Percentiles rank a stretch among this genome's conserved stretches.
phyloP scores from a whole-genome alignment of 306 rosid species.

The Prunus davidiana region DNA sequence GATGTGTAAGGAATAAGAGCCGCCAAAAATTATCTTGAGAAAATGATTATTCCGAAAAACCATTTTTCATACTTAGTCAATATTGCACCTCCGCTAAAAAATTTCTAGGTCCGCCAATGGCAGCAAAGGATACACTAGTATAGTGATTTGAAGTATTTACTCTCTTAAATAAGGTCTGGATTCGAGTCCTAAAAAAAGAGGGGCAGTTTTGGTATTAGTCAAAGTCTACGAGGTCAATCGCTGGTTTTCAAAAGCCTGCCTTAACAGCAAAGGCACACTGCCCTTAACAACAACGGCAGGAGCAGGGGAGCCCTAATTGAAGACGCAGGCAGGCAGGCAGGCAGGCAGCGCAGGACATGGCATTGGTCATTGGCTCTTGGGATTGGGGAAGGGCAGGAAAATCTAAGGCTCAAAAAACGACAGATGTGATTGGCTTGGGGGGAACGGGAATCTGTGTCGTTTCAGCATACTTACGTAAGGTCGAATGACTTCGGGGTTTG shows the following conservation, averaged over 20 bases:
- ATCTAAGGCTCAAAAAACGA: background rate
- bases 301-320: background rate
- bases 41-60: too few relatives aligned
- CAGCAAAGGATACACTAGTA: too few relatives aligned
- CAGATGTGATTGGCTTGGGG: background rate
- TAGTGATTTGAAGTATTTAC: too few relatives aligned
- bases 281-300: background rate
- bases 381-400: background rate
- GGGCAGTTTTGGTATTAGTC: background rate
- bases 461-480: background rate
- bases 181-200: background rate
- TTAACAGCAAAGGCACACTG: background rate
- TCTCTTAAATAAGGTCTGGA: rapidly evolving
- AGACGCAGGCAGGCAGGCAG: background rate
- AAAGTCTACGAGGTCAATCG: background rate
- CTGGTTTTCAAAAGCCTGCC: background rate
- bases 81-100: too few relatives aligned
- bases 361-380: background rate
- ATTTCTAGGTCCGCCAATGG: too few relatives aligned
- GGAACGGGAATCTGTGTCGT: background rate
- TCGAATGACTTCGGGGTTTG: background rate
- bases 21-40: too few relatives aligned
- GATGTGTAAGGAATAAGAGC: too few relatives aligned
- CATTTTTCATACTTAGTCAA: too few relatives aligned
- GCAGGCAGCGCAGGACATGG: background rate